These are phyloP conservation scores for Malassezia furfur DNA, from an alignment of 1,284 basidiomycete genomes.

Conservation along the genomic window DNA sequence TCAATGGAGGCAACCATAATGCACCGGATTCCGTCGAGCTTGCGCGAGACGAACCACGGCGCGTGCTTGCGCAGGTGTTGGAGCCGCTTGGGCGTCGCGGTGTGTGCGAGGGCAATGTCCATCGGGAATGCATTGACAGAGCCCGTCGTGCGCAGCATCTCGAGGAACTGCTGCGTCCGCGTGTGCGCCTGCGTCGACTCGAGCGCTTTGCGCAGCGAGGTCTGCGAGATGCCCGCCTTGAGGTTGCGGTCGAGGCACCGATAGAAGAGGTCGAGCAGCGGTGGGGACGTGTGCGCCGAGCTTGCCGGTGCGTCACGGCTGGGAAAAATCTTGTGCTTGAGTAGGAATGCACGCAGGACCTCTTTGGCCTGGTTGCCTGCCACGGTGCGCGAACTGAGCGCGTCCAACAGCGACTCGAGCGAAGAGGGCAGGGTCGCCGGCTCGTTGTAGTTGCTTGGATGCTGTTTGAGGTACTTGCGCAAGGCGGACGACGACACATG, in stretches of 20 bases:
- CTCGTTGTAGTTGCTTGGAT: background rate
- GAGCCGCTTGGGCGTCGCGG: conserved; percentile 11
- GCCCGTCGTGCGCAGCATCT: background rate
- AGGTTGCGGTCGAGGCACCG: conserved; percentile 35
- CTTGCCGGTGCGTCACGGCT: background rate
- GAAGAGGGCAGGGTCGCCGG: background rate
- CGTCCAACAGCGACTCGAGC: conserved; percentile 2
- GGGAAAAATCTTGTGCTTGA: conserved; percentile 20
- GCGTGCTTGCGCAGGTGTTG: background rate
- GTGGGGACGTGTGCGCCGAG: background rate
- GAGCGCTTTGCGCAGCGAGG: conserved; percentile 10
- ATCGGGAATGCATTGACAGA: conserved; percentile 2
- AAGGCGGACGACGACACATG: background rate
- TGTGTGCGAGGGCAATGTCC: conserved; percentile 24
- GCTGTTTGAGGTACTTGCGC: background rate
- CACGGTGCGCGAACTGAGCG: conserved; percentile 17
- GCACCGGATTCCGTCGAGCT: conserved; percentile 34
- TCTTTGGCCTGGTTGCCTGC: conserved; percentile 24
- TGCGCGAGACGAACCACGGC: conserved; percentile 28
- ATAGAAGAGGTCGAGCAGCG: conserved; percentile 24
- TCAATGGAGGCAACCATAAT: conserved; percentile 17
- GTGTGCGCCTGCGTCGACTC: background rate
- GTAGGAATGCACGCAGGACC: conserved; percentile 20
- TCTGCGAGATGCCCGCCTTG: conserved; percentile 24
- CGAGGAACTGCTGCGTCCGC: background rate